Conservation (phyloP, 176 grass and related monocot genomes). For the Poa annua region DNA sequence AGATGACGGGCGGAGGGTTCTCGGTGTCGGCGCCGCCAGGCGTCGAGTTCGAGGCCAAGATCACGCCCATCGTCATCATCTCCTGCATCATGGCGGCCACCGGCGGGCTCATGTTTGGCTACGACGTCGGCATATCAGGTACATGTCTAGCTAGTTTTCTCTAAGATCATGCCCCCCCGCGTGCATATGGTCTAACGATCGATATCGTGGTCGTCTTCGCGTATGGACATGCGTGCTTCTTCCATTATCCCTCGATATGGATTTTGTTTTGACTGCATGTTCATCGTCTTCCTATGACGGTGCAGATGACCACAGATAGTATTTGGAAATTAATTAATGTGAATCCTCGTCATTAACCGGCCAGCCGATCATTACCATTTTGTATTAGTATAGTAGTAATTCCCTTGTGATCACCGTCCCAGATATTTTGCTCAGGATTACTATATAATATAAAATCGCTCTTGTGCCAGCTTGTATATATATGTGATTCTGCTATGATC, state of each 20-base stretch:
- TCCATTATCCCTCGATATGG: neutral
- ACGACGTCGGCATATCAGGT: slow-evolving; percentile 95
- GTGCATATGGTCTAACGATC: neutral
- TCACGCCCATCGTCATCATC: slow-evolving; percentile 83
- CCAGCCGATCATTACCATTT: neutral
- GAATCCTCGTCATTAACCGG: neutral
- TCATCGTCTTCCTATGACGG: slow-evolving; percentile 5
- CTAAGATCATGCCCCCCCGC: neutral
- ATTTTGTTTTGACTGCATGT: neutral
- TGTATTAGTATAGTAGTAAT: too few relatives aligned
- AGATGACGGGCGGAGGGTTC: slow-evolving; percentile 80
- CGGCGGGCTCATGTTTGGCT: slow-evolving; percentile 93
- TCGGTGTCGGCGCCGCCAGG: slow-evolving; percentile 68
- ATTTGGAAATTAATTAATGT: slow-evolving; percentile 11
- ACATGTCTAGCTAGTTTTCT: neutral
- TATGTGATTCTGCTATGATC: neutral
- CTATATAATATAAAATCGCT: neutral
- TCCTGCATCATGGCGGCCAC: slow-evolving; percentile 97
- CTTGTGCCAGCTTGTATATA: neutral
- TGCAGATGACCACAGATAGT: neutral
- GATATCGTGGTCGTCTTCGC: neutral
- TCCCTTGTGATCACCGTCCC: neutral
- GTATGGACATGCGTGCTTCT: neutral
- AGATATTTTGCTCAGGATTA: neutral
- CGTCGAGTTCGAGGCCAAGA: slow-evolving; percentile 88